These are phyloP conservation scores for Spathaspora sp. DNA, from an alignment of 1,139 yeast genomes.

Conservation along the genomic window DNA sequence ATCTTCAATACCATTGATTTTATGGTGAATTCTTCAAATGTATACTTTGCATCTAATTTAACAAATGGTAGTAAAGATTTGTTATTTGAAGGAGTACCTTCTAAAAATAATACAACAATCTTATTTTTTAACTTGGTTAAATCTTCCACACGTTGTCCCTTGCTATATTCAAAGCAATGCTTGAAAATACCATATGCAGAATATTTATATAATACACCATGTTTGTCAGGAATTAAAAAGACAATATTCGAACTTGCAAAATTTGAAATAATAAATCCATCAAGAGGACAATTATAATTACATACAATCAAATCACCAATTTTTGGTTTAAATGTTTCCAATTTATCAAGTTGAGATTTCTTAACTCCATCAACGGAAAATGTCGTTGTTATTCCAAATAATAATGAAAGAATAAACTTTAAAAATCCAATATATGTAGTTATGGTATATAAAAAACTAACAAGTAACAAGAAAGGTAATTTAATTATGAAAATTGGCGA, in stretches of 20 bases:
- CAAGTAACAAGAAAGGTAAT: conserved; percentile 28
- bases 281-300: conserved; percentile 59
- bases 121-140: conserved; percentile 26
- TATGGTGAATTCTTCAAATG: conserved; percentile 24
- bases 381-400: conserved; percentile 36
- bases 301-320: conserved; percentile 45
- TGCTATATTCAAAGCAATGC: conserved; percentile 26
- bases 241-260: conserved; percentile 22
- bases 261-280: conserved; percentile 27
- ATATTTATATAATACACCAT: conserved; percentile 36
- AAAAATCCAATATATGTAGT: conserved; percentile 18
- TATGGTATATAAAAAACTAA: conserved; percentile 16
- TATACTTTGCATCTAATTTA: conserved; percentile 15
- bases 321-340: conserved; percentile 38
- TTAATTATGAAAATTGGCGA: conserved; percentile 21
- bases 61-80: conserved; percentile 54
- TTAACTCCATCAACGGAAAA: conserved; percentile 53
- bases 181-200: conserved; percentile 35
- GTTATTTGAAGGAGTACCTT: conserved; percentile 72
- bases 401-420: conserved; percentile 14
- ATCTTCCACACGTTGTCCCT: conserved; percentile 19
- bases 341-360: conserved; percentile 34
- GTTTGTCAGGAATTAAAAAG: conserved; percentile 44
- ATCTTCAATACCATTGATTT: conserved; percentile 47
- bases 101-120: conserved; percentile 53